These are phyloP conservation scores for Jamesozyma gamospora DNA, from an alignment of 805 yeast species.

Conservation along the genomic window DNA sequence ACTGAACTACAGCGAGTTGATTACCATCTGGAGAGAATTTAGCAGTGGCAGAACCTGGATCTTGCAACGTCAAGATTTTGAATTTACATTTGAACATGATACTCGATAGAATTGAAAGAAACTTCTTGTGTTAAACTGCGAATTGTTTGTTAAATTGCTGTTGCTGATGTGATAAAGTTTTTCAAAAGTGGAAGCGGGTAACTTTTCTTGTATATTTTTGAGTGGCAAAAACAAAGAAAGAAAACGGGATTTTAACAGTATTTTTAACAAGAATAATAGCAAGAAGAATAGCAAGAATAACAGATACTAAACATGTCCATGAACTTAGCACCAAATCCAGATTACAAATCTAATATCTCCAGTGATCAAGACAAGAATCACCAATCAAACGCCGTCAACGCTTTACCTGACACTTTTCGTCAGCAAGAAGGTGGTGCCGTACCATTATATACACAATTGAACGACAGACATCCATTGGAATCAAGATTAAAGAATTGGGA, in stretches of 20 bases:
- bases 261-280: neutral
- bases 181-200: too few species aligned
- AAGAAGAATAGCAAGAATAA: neutral
- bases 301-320: conserved; percentile 7
- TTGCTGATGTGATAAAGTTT: too few species aligned
- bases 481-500: conserved; percentile 73
- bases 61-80: neutral
- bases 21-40: conserved; percentile 54
- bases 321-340: conserved; percentile 47
- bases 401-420: conserved; percentile 59
- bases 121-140: too few species aligned
- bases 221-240: neutral
- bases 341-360: conserved; percentile 38
- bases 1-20: conserved; percentile 50
- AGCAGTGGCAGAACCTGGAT: conserved; percentile 32
- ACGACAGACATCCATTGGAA: conserved; percentile 82
- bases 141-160: too few species aligned
- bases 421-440: conserved; percentile 53
- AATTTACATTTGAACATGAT: neutral
- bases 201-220: too few species aligned
- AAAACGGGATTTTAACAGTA: neutral
- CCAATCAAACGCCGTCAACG: conserved; percentile 57
- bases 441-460: conserved; percentile 46
- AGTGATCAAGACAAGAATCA: conserved; percentile 40
- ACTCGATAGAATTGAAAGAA: neutral